These are phyloP conservation scores for Alternaria burnsii DNA, from an alignment of 2,329 filamentous ascomycete species.

Conservation along the genomic window DNA sequence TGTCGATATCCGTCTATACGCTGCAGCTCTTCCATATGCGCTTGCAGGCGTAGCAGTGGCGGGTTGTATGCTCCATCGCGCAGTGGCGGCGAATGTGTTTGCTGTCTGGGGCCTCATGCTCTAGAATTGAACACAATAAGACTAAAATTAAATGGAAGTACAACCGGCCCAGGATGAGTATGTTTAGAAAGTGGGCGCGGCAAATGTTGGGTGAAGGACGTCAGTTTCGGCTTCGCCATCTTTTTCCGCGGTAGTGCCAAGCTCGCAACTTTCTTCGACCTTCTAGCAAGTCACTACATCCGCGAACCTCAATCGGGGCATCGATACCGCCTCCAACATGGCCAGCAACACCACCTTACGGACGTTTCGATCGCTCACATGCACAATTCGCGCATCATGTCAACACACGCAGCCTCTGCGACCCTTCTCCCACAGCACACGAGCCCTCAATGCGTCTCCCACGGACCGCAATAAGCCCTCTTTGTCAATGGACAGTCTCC, in stretches of 20 bases:
- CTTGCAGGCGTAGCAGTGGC: constrained; percentile 49
- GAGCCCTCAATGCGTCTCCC: constrained; percentile 19
- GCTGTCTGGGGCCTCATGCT: constrained; percentile 58
- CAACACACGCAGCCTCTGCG: constrained; percentile 42
- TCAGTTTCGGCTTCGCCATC: constrained; percentile 30
- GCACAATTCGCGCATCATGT: constrained; percentile 51
- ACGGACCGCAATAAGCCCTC: constrained; percentile 18
- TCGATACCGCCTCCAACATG: constrained; percentile 29
- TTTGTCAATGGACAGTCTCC: constrained; percentile 20
- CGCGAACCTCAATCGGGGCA: constrained; percentile 25
- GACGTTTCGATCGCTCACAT: constrained; percentile 42
- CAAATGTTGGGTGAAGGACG: constrained; percentile 33
- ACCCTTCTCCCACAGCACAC: constrained; percentile 46
- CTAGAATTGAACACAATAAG: constrained; percentile 15
- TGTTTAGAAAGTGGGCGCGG: constrained; percentile 27
- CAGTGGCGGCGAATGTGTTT: constrained; percentile 52
- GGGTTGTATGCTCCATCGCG: constrained; percentile 51
- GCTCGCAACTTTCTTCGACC: constrained; percentile 33
- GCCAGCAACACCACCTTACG: constrained; percentile 36
- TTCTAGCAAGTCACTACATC: constrained; percentile 18
- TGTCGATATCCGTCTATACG: constrained; percentile 58
- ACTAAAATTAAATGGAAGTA: constrained; percentile 12
- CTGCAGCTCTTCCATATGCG: constrained; percentile 57
- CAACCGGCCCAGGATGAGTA: constrained; percentile 20
- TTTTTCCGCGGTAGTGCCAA: constrained; percentile 32